Conservation (phyloP, 306 rosid species). For the Hippophae tibetana region DNA sequence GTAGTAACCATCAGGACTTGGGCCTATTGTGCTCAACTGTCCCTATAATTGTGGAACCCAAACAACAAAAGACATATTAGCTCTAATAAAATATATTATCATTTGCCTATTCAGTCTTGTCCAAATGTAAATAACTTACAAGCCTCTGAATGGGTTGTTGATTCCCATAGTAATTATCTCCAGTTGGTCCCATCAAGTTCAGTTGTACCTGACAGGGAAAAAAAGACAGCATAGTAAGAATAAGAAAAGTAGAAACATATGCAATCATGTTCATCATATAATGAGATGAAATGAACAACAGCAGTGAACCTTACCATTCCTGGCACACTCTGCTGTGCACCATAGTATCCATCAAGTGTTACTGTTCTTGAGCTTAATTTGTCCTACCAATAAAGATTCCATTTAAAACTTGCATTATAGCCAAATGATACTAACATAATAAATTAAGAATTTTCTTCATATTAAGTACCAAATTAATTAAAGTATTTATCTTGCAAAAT, state of each 20-base stretch:
- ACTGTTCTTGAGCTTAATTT: conserved; percentile 72
- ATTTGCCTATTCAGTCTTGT: conserved; percentile 2
- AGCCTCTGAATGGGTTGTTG: conserved; percentile 86
- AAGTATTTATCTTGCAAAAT: too few relatives aligned
- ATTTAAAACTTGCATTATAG: background rate
- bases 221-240: conserved; percentile 1
- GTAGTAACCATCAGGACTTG: conserved; percentile 82
- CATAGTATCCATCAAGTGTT: conserved; percentile 76
- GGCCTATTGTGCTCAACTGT: conserved; percentile 75
- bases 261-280: background rate
- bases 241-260: background rate
- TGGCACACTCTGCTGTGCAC: conserved; percentile 67
- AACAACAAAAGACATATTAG: conserved; percentile 12
- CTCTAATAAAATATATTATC: background rate
- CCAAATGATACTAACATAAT: background rate
- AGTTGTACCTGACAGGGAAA: conserved; percentile 43
- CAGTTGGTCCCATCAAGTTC: conserved; percentile 93
- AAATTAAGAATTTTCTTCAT: background rate
- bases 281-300: conserved; percentile 21
- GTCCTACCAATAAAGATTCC: conserved; percentile 46
- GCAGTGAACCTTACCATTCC: conserved; percentile 64
- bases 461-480: too few relatives aligned
- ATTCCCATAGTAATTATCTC: conserved; percentile 82
- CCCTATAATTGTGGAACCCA: conserved; percentile 48
- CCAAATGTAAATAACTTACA: conserved; percentile 39